Evolutionary conservation across 2,329 filamentous ascomycete species (phyloP), one percentile per base, ranked within the genome.

Genomic region (Incumbomyces delicatus): DNA sequence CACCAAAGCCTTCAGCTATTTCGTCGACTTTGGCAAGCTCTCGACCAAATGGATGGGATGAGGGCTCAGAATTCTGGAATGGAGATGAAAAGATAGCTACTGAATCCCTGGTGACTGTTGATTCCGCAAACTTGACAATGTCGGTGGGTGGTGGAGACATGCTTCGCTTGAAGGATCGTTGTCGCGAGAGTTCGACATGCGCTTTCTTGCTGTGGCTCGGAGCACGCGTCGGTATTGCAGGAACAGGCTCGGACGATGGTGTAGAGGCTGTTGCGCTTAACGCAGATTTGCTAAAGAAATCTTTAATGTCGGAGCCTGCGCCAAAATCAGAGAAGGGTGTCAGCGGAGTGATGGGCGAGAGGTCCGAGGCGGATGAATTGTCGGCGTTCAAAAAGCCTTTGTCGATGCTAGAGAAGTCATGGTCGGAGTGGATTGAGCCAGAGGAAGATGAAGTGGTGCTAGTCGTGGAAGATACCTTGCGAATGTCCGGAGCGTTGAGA

Each of bases 21-120:
- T 96, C 92, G 44, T 88, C 87, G 18, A 96, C 86, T 66, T 96
- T 85, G 47, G 87, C 87, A 44, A 96, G 72, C 66, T 98, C 92
- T 42, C 83, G 81, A 44, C 87, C 87, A 59, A 96, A 96, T 0
- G 90, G 90, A 63, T 92, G 79, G 38, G 66, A 57, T 27, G 71
- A 64, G 48, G 63, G 46, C 61, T 60, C 41, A 22, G 71, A 64
- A 48, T 63, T 46, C 61, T 60, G 41, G n/a, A 3, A 2, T 12
- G 29, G 55, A 14, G 56, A 51, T 20, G 60, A 57, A 53, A 66
- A 66, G 36, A 64, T 59, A n/a, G 69, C 66, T 31, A 62, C 58
- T 18, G 60, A 60, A 13, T 57, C 56, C 20, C 63, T 63, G 10
- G 60, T 52, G 49, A 30, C 55, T 49, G 56, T 27, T 33, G 52